Conservation (phyloP, 2,329 filamentous ascomycete species). For the Pleomassaria siparia region DNA sequence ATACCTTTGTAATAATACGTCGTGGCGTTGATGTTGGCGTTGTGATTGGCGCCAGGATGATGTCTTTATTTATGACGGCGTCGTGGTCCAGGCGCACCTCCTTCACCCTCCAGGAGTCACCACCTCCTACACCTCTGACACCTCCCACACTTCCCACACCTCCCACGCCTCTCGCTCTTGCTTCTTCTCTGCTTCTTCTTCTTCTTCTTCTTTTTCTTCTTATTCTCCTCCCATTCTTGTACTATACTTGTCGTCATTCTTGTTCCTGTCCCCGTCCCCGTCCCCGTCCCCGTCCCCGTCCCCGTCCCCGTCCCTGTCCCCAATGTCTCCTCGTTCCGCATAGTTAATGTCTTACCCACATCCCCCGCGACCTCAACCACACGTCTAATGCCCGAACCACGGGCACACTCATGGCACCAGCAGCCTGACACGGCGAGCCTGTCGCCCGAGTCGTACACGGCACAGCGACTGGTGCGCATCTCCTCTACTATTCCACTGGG, state of each 20-base stretch:
- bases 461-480: slow-evolving; percentile 51
- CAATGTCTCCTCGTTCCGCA: neutral
- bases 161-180: slow-evolving; percentile 2
- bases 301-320: too few relatives aligned
- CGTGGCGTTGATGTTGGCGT: neutral
- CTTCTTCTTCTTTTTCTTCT: slow-evolving; percentile 1
- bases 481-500: too few relatives aligned
- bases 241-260: neutral
- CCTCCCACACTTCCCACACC: slow-evolving; percentile 6
- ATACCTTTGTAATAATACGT: too few relatives aligned
- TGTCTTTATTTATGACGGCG: slow-evolving; percentile 17
- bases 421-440: slow-evolving; percentile 39
- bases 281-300: too few relatives aligned
- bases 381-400: slow-evolving; percentile 33
- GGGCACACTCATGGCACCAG: slow-evolving; percentile 35
- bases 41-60: slow-evolving; percentile 29
- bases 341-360: slow-evolving; percentile 12
- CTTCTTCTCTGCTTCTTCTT: neutral
- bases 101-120: neutral
- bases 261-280: too few relatives aligned
- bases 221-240: neutral
- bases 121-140: slow-evolving; percentile 3
- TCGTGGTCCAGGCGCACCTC: neutral
- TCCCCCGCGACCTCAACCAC: slow-evolving; percentile 15
- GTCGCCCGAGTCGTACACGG: slow-evolving; percentile 55